A percentile compares a stretch with the other conserved stretches of the same genome.
Evolutionary conservation across 345 rosid genomes (phyloP).

Genomic region (Corchorus capsularis): DNA sequence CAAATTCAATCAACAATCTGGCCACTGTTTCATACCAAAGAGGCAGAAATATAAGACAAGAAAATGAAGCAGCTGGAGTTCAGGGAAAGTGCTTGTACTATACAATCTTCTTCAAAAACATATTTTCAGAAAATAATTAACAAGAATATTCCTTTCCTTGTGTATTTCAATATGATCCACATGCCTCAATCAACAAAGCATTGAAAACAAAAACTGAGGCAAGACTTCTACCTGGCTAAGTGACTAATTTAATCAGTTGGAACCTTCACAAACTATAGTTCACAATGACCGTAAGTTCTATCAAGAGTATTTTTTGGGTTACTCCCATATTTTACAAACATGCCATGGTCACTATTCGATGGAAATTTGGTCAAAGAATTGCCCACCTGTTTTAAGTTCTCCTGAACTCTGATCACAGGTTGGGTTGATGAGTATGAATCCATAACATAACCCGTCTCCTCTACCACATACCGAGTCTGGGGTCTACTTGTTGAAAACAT

Average conservation of each 20-base stretch:
- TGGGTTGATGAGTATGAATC: constrained; percentile 40
- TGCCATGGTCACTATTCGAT: constrained; percentile 31
- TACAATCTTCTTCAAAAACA: constrained; percentile 23
- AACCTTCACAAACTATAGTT: constrained; percentile 29
- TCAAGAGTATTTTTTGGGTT: constrained; percentile 36
- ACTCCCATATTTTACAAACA: constrained; percentile 50
- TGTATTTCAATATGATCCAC: constrained; percentile 17
- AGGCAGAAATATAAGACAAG: not conserved
- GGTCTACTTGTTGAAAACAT: constrained; percentile 49
- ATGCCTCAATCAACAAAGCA: constrained; percentile 37
- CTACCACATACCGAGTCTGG: constrained; percentile 50
- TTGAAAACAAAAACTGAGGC: constrained; percentile 41
- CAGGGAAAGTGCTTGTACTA: constrained; percentile 12
- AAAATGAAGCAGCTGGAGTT: not conserved
- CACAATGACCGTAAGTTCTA: constrained; percentile 43
- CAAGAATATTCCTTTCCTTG: constrained; percentile 25
- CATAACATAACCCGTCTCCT: constrained; percentile 47
- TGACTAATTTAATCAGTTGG: constrained; percentile 26
- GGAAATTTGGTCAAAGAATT: constrained; percentile 30
- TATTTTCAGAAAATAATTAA: constrained; percentile 8
- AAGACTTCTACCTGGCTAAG: constrained; percentile 25
- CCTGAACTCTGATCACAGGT: constrained; percentile 23
- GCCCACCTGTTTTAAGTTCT: constrained; percentile 28
- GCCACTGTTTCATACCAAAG: no score
- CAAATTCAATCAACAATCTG: no score